phyloP scores from a whole-genome alignment of 805 yeast species.

The Spathaspora sp. region DNA sequence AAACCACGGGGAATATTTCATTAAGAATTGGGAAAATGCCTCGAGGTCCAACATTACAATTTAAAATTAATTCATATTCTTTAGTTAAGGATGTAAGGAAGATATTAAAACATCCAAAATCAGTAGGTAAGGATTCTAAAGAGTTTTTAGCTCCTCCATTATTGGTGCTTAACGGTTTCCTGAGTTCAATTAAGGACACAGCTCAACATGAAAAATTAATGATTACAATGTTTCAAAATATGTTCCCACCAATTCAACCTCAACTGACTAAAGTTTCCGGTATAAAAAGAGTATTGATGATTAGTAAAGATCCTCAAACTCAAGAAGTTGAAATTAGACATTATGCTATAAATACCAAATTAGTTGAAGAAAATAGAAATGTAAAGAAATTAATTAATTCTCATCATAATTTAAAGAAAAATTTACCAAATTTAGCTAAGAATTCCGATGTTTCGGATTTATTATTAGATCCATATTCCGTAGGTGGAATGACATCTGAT shows the following conservation, averaged over 20 bases:
- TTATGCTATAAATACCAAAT: slow-evolving; percentile 80
- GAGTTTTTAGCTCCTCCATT: slow-evolving; percentile 81
- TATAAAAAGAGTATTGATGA: slow-evolving; percentile 80
- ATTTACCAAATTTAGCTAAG: slow-evolving; percentile 64
- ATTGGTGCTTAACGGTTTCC: slow-evolving; percentile 88
- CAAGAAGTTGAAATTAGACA: slow-evolving; percentile 84
- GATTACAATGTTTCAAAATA: slow-evolving; percentile 88
- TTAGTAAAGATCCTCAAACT: slow-evolving; percentile 67
- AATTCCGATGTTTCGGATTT: slow-evolving; percentile 79
- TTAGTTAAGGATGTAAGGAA: slow-evolving; percentile 75
- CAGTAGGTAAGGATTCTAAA: slow-evolving; percentile 58
- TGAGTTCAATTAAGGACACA: slow-evolving; percentile 56
- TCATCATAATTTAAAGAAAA: slow-evolving; percentile 56
- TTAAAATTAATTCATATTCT: slow-evolving; percentile 73
- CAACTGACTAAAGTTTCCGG: slow-evolving; percentile 68
- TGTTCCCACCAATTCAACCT: slow-evolving; percentile 94
- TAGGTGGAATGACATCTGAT: slow-evolving; percentile 80
- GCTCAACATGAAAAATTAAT: slow-evolving; percentile 73
- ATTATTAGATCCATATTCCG: slow-evolving; percentile 77
- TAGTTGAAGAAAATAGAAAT: slow-evolving; percentile 72
- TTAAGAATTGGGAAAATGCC: slow-evolving; percentile 85
- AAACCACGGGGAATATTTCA: slow-evolving; percentile 72
- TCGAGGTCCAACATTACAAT: slow-evolving; percentile 90
- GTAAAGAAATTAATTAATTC: slow-evolving; percentile 67
- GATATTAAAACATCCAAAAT: slow-evolving; percentile 73